Base-by-base conservation (phyloP, 805 yeast species). In the Saccharomycopsis schoenii region DNA sequence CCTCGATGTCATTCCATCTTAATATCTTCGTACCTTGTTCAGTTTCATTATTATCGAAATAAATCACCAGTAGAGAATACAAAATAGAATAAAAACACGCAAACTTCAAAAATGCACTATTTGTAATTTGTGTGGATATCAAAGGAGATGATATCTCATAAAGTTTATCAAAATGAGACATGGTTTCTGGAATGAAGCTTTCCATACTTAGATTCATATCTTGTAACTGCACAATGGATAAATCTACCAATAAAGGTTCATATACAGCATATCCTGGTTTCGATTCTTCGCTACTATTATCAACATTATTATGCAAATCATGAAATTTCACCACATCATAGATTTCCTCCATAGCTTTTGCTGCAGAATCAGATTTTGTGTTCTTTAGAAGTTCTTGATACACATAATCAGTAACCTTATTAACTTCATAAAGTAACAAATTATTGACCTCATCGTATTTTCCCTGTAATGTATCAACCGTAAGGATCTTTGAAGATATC, bases 281-380 rank as follows among this genome's bases (percentile, higher is more conserved):
- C 14, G 52, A 21, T 24, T 12, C 29, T 37, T 43, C 12, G 29
- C 17, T 43, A 47, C 34, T 47, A 3, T 37, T 25, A 25, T 12
- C 34, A 4, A 11, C 25, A 2, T 24, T 34, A 39, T 54, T 60
- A 14, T 39, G 17, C 8, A 57, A 17, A 19, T 59, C 83, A 58
- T 75, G 71, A 9, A 77, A 74, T 39, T 76, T 74, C 24, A 73
- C 77, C 19, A 85, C 71, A 14, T 88, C 86, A 70, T 82, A 84
- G n/a, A 88, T 84, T 86, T 87, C 83, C 67, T 85, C 84, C 61
- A 86, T 75, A 57, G 87, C 71, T 68, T 85, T 87, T 68, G 77
- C 82, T 66, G 80, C 83, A 60, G 85, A 81, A n/a, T 74, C 75
- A 39, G 87, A 70, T 0, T 81, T 81, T 25, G 88, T 80, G 50